These are phyloP conservation scores for Antarctomyces pellizariae DNA, from an alignment of 495 filamentous ascomycete species.

Conservation along the genomic window DNA sequence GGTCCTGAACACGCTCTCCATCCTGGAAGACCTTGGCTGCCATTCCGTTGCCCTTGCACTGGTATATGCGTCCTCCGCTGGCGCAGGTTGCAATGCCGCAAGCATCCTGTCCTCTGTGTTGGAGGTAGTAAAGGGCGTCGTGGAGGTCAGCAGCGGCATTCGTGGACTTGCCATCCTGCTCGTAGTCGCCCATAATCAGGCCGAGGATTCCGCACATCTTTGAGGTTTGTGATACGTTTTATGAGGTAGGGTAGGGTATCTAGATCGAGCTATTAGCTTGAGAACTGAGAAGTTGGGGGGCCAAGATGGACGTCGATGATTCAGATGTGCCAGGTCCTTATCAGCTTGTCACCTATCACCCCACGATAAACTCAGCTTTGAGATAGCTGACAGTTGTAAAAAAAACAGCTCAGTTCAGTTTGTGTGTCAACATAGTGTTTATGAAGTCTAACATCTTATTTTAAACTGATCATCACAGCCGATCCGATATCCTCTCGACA, in stretches of 20 bases:
- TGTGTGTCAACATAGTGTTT: too few relatives aligned
- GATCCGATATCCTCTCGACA: too few relatives aligned
- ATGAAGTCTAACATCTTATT: too few relatives aligned
- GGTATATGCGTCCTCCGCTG: constrained; percentile 57
- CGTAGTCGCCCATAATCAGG: constrained; percentile 46
- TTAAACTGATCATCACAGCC: too few relatives aligned
- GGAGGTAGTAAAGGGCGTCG: constrained; percentile 73
- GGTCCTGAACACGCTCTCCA: constrained; percentile 47
- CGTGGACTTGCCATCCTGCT: constrained; percentile 24
- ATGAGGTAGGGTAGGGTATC: constrained; percentile 3
- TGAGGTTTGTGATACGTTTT: constrained; percentile 2
- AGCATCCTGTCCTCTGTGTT: constrained; percentile 77
- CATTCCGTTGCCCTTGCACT: constrained; percentile 85
- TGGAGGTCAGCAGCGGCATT: constrained; percentile 59
- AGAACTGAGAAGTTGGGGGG: neutral
- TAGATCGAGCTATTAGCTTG: constrained; percentile 1
- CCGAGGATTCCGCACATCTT: constrained; percentile 77
- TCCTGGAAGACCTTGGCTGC: constrained; percentile 72
- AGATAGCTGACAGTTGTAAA: too few relatives aligned
- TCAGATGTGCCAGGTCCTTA: too few relatives aligned
- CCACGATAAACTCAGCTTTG: too few relatives aligned
- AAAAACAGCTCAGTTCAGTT: too few relatives aligned
- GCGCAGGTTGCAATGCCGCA: constrained; percentile 69
- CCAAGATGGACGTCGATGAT: too few relatives aligned
- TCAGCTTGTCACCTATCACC: too few relatives aligned